Base-by-base conservation (phyloP, 345 rosid genomes). In the Capsella bursapastoris region DNA sequence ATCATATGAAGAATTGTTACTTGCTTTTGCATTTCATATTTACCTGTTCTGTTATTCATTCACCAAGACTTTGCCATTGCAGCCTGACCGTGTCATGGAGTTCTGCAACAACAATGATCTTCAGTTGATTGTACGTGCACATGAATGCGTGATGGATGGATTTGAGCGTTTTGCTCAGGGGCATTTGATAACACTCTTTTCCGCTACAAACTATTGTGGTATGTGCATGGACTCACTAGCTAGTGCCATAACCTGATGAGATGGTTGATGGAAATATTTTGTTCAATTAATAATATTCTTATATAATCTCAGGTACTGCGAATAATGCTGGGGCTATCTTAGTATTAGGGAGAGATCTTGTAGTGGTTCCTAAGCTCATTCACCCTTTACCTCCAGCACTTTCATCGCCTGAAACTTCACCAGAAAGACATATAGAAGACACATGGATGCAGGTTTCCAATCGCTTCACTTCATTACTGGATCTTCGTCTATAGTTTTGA, bases 81-180 rank as follows among this genome's bases (percentile, higher is more conserved):
- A 92, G 97, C 97, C 97, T 34, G 97, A 92, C 83, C 89, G 97
- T 48, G 97, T 92, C 52, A 90, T 92, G 97, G 97, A 92, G 72
- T 92, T 92, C 79, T 92, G 97, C 83, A 90, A 86, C 78, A 92
- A 92, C 88, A 92, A 92, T 76, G 97, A 92, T 78, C 96, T 92
- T 50, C 96, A 92, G 80, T 81, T 92, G 76, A 92, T 92, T 78
- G 96, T 92, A 28, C 93, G 97, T 59, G 97, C 97, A 58, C 97
- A 92, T 52, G 97, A 92, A 82, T 92, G 97, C 45, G 97, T 92
- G 68, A 92, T 92, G 97, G 97, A 92, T 82, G 97, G 97, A 50
- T 92, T 92, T 76, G 97, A 92, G 84, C 96, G 97, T 57, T 92
- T 92, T 73, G 97, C 97, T 2, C 96, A 92, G 76, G 97, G 97